A percentile compares a stretch with the other conserved stretches of the same genome.
phyloP scores from a whole-genome alignment of 2,329 filamentous ascomycete species.

The Venturia nashicola region DNA sequence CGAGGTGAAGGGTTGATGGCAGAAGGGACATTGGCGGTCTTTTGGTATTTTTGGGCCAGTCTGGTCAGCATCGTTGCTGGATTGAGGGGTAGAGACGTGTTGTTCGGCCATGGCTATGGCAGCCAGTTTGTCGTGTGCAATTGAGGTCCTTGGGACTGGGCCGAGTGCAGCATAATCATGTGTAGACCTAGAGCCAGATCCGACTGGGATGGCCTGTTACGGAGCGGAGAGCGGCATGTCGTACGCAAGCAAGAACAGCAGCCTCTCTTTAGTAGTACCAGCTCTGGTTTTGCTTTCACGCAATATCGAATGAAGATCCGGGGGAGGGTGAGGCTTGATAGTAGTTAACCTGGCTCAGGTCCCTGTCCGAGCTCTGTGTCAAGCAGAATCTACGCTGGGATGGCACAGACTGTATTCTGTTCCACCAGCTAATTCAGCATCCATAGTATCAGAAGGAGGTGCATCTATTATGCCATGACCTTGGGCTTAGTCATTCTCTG shows the following conservation, averaged over 20 bases:
- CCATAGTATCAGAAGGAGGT: too few species aligned
- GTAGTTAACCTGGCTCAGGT: background rate
- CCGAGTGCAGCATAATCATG: background rate
- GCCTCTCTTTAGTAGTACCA: background rate
- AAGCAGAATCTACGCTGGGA: too few species aligned
- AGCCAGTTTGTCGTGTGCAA: background rate
- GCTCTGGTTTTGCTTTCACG: background rate
- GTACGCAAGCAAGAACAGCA: background rate
- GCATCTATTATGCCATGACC: background rate
- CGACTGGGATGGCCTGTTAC: background rate
- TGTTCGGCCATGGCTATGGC: background rate
- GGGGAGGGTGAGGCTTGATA: background rate
- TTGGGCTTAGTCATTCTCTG: slow-evolving; percentile 15
- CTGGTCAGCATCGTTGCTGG: slow-evolving; percentile 16
- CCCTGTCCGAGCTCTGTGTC: background rate
- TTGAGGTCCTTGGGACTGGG: background rate
- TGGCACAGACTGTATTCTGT: too few species aligned
- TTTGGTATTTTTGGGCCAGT: slow-evolving; percentile 44
- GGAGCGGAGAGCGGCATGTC: background rate
- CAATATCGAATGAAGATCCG: background rate
- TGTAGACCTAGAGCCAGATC: background rate
- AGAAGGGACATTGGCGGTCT: slow-evolving; percentile 82
- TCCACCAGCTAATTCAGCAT: too few species aligned
- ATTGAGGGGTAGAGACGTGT: slow-evolving; percentile 21
- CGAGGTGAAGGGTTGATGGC: slow-evolving; percentile 80